Base-by-base conservation (phyloP, 257 asterid species). In the Echites panduratus region DNA sequence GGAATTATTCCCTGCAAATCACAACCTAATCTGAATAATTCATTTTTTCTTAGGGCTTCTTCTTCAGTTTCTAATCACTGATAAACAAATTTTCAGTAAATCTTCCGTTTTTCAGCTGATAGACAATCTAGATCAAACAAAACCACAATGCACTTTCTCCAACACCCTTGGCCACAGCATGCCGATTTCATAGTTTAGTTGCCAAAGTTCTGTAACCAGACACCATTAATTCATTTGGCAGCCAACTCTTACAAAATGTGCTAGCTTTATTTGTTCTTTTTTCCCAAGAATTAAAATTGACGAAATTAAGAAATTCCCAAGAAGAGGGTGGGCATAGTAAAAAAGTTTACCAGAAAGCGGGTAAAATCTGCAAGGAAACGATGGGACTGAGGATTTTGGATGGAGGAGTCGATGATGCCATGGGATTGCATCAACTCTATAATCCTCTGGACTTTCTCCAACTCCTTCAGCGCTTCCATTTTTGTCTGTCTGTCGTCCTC, bases 391-490 rank as follows among this genome's bases (percentile, higher is more conserved):
- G 90, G 83, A 72, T 83, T 72, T 58, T 79, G 68, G 70, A 22
- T 24, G 80, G 86, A 80, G 75, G 69, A 52, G 50, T 11, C 48
- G 52, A 77, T 26, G 43, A 92, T 76, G 44, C 89, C 88, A 26
- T 53, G 77, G 0, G 95, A 87, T 50, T 71, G 90, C 83, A 95
- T 80, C 63, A 74, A 74, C 32, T 80, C 54, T 53, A 95, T 83
- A 24, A 81, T 82, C 48, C 63, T 83, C 80, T 92, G 97, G 54
- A 84, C 84, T 77, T 85, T 73, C 77, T 86, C 96, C 74, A 95
- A 79, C 82, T 84, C 83, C 90, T 72, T 82, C 26, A 90, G 77
- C 79, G 85, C 90, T 82, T 95, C 99, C 99, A 94, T 94, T 70
- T 47, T 17, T 6, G 1, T 17, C 17, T n/a, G 44, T 27, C 43